Evolutionary conservation across 495 filamentous ascomycete species (phyloP).

Genomic region (Penicillium antarcticum): DNA sequence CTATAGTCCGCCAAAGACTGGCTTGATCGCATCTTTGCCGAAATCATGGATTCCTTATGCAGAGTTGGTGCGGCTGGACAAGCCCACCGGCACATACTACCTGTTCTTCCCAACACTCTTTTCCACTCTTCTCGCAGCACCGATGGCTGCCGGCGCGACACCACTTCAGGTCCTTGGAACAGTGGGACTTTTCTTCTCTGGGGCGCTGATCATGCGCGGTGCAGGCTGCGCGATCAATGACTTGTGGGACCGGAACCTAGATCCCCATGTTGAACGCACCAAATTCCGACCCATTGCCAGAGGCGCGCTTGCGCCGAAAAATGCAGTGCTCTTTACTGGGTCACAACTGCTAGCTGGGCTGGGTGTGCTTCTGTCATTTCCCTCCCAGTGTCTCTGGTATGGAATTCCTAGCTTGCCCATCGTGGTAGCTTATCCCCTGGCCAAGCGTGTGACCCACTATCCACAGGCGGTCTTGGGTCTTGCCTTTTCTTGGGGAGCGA

Average conservation of each 20-base stretch:
- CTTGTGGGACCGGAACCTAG: constrained; percentile 91
- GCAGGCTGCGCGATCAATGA: constrained; percentile 99
- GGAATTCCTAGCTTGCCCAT: constrained; percentile 80
- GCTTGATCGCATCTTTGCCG: constrained; percentile 75
- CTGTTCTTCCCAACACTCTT: constrained; percentile 94
- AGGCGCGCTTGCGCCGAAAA: constrained; percentile 69
- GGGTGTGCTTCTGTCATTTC: constrained; percentile 81
- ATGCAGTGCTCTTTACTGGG: constrained; percentile 79
- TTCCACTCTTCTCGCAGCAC: constrained; percentile 63
- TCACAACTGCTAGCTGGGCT: constrained; percentile 78
- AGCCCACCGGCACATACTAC: constrained; percentile 92
- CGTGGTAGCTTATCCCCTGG: constrained; percentile 82
- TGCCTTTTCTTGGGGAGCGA: constrained; percentile 95
- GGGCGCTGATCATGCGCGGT: constrained; percentile 92
- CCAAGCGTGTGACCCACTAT: constrained; percentile 92
- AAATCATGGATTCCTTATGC: constrained; percentile 80
- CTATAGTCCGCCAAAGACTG: constrained; percentile 70
- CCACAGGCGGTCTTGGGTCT: constrained; percentile 89
- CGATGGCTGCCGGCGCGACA: constrained; percentile 52
- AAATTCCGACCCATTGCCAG: constrained; percentile 86
- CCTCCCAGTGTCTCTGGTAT: constrained; percentile 77
- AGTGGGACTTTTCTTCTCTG: constrained; percentile 74
- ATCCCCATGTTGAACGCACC: constrained; percentile 85
- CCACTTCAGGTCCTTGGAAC: constrained; percentile 64
- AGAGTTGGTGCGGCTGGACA: constrained; percentile 90